Percentiles rank a stretch among this genome's conserved stretches.
phyloP scores from a whole-genome alignment of 2,329 filamentous ascomycete genomes.

The Triangularia verruculosa region DNA sequence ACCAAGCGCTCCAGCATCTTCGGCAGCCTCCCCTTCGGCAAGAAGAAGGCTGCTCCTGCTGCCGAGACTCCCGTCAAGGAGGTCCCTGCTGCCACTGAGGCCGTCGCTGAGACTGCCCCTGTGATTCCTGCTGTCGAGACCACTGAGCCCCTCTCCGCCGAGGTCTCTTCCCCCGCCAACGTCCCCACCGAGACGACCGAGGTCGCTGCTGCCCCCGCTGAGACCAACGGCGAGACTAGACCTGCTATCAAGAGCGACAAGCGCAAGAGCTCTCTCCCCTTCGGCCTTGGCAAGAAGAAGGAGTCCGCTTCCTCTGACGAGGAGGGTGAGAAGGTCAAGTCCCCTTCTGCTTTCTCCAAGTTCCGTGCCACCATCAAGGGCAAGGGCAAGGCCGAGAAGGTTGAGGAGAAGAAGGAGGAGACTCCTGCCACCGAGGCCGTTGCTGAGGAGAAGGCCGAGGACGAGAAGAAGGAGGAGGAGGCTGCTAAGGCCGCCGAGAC shows the following conservation, averaged over 20 bases:
- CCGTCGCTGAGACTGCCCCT: conserved; percentile 51
- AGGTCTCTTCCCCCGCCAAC: conserved; percentile 49
- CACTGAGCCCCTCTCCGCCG: conserved; percentile 53
- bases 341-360: conserved; percentile 57
- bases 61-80: conserved; percentile 45
- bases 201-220: conserved; percentile 37
- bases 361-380: conserved; percentile 55
- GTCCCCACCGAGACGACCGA: conserved; percentile 49
- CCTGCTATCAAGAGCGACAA: conserved; percentile 69
- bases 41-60: conserved; percentile 53
- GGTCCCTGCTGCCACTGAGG: conserved; percentile 36
- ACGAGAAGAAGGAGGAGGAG: conserved; percentile 23
- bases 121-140: conserved; percentile 60
- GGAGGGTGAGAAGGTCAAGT: conserved; percentile 58
- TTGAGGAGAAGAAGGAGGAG: conserved; percentile 40
- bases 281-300: conserved; percentile 78
- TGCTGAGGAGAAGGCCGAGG: conserved; percentile 28
- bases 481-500: conserved; percentile 34
- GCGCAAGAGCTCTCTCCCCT: conserved; percentile 75
- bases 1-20: conserved; percentile 44
- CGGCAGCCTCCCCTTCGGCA: conserved; percentile 53
- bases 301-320: conserved; percentile 54
- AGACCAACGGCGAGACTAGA: conserved; percentile 53
- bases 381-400: conserved; percentile 36
- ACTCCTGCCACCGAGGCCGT: conserved; percentile 35